A percentile compares a stretch with the other conserved stretches of the same genome.
Conservation (phyloP, 257 asterid genomes). For the Misopates orontium region DNA sequence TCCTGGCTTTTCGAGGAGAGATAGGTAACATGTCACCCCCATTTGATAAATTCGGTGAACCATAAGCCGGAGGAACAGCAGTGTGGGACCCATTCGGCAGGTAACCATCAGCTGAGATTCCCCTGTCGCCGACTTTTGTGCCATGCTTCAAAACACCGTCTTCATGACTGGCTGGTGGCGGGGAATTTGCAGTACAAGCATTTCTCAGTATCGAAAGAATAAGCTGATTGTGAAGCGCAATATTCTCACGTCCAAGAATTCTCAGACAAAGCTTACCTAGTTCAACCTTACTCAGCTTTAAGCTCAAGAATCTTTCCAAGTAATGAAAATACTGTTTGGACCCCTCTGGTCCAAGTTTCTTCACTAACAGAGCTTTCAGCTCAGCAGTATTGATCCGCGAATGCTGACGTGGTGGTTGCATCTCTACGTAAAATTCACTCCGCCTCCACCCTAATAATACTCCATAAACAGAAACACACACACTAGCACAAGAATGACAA, state of each 20-base stretch:
- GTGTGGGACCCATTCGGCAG: slow-evolving; percentile 46
- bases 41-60: slow-evolving; percentile 44
- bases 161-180: slow-evolving; percentile 39
- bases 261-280: slow-evolving; percentile 63
- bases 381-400: slow-evolving; percentile 64
- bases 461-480: slow-evolving; percentile 35
- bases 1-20: slow-evolving; percentile 62
- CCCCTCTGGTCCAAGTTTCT: slow-evolving; percentile 64
- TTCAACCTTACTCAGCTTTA: slow-evolving; percentile 59
- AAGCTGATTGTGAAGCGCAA: slow-evolving; percentile 68
- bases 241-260: slow-evolving; percentile 60
- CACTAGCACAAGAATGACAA: slow-evolving; percentile 35
- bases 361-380: slow-evolving; percentile 63
- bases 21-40: slow-evolving; percentile 49
- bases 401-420: slow-evolving; percentile 65
- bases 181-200: slow-evolving; percentile 54
- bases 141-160: slow-evolving; percentile 36
- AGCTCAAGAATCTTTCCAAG: slow-evolving; percentile 59
- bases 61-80: slow-evolving; percentile 32
- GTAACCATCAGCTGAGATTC: slow-evolving; percentile 32
- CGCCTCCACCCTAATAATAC: slow-evolving; percentile 28
- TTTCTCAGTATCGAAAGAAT: slow-evolving; percentile 59
- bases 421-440: slow-evolving; percentile 33
- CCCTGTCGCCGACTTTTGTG: slow-evolving; percentile 31
- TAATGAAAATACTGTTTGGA: slow-evolving; percentile 62